phyloP scores from a whole-genome alignment of 306 rosid genomes.

The Ceratonia siliqua region DNA sequence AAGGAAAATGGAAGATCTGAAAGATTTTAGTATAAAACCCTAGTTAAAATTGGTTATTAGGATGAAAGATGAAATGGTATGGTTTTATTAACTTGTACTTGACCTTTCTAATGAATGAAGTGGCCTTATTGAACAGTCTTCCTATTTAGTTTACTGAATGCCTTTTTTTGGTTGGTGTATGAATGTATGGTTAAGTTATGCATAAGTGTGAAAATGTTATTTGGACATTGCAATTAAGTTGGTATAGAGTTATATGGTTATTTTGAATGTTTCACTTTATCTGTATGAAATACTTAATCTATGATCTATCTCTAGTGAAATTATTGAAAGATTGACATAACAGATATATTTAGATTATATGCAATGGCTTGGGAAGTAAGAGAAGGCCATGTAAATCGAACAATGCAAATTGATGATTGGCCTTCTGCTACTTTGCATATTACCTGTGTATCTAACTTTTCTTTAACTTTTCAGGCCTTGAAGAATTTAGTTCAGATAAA shows the following conservation, averaged over 20 bases:
- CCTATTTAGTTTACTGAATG: neutral
- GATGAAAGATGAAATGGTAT: neutral
- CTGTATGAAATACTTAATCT: neutral
- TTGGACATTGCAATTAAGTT: neutral
- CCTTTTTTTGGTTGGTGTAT: neutral
- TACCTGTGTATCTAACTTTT: constrained; percentile 13
- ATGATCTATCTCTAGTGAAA: neutral
- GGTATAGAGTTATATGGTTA: neutral
- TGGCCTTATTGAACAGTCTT: neutral
- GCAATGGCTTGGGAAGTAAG: constrained; percentile 17
- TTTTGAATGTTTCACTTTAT: neutral
- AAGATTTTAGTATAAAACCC: neutral
- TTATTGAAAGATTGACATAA: neutral
- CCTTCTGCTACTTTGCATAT: neutral
- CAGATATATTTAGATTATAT: neutral
- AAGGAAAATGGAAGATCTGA: neutral
- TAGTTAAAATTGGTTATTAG: neutral
- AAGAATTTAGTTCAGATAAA: constrained; percentile 64
- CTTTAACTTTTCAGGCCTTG: constrained; percentile 63
- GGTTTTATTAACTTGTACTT: neutral
- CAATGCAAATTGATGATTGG: neutral
- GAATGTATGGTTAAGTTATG: neutral
- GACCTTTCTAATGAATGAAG: neutral
- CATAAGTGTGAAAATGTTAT: neutral
- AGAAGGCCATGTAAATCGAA: neutral